These are phyloP conservation scores for barley (Hordeum vulgare) DNA, from an alignment of 176 grass and related monocot genomes.

Conservation along the genomic window MorexV3_pseudomolecules_assembly NC_058519.1:586023025-586023524, in stretches of 20 bases:
- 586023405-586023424: too few relatives aligned
- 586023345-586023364: too few relatives aligned
- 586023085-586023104: neutral
- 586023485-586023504: too few relatives aligned
- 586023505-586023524: too few relatives aligned
- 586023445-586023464: too few relatives aligned
- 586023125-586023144: neutral
- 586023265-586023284: neutral
- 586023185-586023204: neutral
- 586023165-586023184: neutral
- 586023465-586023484: too few relatives aligned
- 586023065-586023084: neutral
- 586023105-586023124: neutral
- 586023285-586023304: too few relatives aligned
- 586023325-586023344: too few relatives aligned
- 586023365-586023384: too few relatives aligned
- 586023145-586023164: neutral
- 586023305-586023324: too few relatives aligned
- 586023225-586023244: neutral
- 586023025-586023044: neutral
- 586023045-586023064: neutral
- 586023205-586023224: neutral
- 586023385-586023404: too few relatives aligned
- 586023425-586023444: too few relatives aligned
- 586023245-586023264: neutral